Evolutionary conservation across 805 yeast genomes (phyloP).

Genomic region (Yarrowia sp.): DNA sequence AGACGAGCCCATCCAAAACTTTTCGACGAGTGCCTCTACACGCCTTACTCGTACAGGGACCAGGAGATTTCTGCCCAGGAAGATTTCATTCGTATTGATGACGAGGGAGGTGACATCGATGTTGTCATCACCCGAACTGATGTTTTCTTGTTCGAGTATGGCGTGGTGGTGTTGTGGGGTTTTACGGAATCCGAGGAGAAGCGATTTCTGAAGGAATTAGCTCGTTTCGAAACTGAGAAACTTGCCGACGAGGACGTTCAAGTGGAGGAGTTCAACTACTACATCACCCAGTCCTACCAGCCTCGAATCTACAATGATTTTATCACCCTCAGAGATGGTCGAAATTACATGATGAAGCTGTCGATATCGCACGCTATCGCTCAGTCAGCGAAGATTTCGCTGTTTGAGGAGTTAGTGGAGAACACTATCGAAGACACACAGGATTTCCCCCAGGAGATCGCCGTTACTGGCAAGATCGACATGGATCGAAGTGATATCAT

Average conservation of each 20-base stretch:
- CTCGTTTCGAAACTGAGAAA: conserved; percentile 89
- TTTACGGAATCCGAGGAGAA: conserved; percentile 83
- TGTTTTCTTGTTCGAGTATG: conserved; percentile 90
- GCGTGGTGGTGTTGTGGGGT: conserved; percentile 98
- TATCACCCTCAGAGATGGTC: conserved; percentile 87
- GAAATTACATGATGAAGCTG: conserved; percentile 88
- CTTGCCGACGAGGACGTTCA: conserved; percentile 91
- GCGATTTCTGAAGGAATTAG: conserved; percentile 80
- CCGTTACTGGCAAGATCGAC: conserved; percentile 90
- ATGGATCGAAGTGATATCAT: conserved; percentile 94
- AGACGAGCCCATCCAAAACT: conserved; percentile 76
- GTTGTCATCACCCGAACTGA: conserved; percentile 73
- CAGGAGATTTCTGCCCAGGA: conserved; percentile 43
- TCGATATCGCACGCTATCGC: conserved; percentile 96
- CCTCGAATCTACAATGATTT: conserved; percentile 97
- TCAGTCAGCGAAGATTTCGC: conserved; percentile 91
- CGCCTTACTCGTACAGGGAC: conserved; percentile 70
- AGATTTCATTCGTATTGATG: conserved; percentile 69
- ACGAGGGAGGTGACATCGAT: conserved; percentile 94
- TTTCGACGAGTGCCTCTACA: conserved; percentile 93
- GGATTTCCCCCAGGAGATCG: conserved; percentile 95
- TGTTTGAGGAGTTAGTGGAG: conserved; percentile 94
- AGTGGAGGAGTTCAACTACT: conserved; percentile 92
- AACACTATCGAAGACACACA: conserved; percentile 97
- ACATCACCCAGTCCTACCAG: conserved; percentile 90